Evolutionary conservation across 257 asterid genomes (phyloP).

Genomic region (Fraxinus excelsior): DNA sequence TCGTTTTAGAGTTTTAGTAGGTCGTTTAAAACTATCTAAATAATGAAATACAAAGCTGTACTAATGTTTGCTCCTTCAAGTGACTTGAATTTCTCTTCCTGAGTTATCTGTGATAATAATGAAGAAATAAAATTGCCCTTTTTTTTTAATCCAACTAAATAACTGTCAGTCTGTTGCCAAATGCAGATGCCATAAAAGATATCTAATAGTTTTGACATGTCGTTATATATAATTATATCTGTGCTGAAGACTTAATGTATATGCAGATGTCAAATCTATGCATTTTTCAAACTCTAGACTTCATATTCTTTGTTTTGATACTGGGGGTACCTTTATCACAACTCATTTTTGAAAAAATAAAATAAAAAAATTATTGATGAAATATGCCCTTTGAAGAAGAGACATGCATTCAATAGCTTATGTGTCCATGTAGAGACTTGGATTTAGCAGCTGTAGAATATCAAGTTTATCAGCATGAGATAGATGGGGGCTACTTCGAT

Average conservation of each 20-base stretch:
- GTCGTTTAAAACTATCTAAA: slow-evolving; percentile 26
- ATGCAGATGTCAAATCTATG: not conserved
- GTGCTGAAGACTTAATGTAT: not conserved
- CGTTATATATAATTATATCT: not conserved
- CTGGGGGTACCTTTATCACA: not conserved
- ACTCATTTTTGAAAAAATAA: not conserved
- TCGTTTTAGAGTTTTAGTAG: slow-evolving; percentile 25
- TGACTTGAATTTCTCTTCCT: slow-evolving; percentile 15
- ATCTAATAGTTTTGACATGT: not conserved
- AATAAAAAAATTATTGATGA: not conserved
- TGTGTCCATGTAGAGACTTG: not conserved
- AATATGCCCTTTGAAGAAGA: not conserved
- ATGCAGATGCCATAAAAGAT: not conserved
- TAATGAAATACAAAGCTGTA: slow-evolving; percentile 29
- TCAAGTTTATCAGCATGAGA: not conserved
- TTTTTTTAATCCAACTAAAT: not conserved
- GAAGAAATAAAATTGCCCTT: slow-evolving; percentile 13
- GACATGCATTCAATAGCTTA: not conserved
- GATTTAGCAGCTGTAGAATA: not conserved
- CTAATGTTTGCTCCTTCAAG: slow-evolving; percentile 9
- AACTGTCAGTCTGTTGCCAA: not conserved
- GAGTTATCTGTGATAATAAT: not conserved
- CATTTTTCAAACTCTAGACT: not conserved
- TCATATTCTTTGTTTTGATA: not conserved
- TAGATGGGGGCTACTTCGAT: not conserved